Evolutionary conservation across 495 filamentous ascomycete species (phyloP).

Genomic region (Daldinia loculata): DNA sequence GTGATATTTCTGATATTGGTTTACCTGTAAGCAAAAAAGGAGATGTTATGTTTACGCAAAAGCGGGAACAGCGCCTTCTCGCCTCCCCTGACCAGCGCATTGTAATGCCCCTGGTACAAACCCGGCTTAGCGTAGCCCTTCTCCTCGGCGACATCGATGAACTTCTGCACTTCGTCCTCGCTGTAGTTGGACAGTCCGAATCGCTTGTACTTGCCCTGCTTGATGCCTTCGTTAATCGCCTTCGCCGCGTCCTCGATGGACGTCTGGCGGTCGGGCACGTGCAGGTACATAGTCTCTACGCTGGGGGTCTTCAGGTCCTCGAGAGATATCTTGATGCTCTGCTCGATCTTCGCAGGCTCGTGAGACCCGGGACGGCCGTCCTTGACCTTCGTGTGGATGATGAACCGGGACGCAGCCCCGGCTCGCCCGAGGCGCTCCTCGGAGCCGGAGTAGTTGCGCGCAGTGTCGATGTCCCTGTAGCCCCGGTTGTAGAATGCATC

Average conservation of each 20-base stretch:
- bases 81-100: constrained; percentile 49
- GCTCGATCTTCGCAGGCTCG: neutral
- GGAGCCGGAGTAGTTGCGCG: neutral
- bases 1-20: neutral
- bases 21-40: constrained; percentile 48
- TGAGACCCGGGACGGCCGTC: neutral
- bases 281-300: constrained; percentile 49
- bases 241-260: constrained; percentile 55
- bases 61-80: constrained; percentile 57
- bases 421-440: neutral
- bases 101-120: constrained; percentile 63
- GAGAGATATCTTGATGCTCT: neutral
- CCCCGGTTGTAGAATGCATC: neutral
- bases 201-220: constrained; percentile 51
- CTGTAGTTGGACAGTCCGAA: constrained; percentile 60
- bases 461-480: neutral
- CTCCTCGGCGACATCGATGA: constrained; percentile 53
- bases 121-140: constrained; percentile 55
- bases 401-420: neutral
- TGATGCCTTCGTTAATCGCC: constrained; percentile 52
- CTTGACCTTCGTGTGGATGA: neutral
- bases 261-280: constrained; percentile 53
- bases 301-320: neutral
- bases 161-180: constrained; percentile 54
- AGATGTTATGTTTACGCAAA: constrained; percentile 55